phyloP scores from a whole-genome alignment of 495 filamentous ascomycete genomes.

The Cercophora scortea region DNA sequence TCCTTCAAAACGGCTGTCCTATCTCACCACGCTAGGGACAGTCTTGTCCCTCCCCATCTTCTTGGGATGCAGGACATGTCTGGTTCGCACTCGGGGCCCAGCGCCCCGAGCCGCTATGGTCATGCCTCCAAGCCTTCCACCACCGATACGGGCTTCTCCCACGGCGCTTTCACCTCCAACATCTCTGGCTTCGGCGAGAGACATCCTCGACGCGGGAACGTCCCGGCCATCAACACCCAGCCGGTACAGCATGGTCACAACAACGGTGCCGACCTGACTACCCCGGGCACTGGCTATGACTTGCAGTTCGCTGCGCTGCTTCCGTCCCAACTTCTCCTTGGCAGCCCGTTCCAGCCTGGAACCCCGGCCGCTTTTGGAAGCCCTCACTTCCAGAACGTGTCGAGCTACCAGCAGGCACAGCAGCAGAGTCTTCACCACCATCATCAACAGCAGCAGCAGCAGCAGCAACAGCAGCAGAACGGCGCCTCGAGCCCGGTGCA shows the following conservation, averaged over 20 bases:
- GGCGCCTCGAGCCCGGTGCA: slow-evolving; percentile 42
- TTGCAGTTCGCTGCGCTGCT: slow-evolving; percentile 98
- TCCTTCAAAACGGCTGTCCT: slow-evolving; percentile 64
- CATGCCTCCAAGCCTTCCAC: slow-evolving; percentile 66
- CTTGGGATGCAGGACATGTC: slow-evolving; percentile 84
- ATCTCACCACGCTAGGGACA: slow-evolving; percentile 62
- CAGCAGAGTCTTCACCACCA: slow-evolving; percentile 37
- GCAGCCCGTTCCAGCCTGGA: slow-evolving; percentile 93
- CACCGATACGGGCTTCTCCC: slow-evolving; percentile 81
- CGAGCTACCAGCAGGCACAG: slow-evolving; percentile 64
- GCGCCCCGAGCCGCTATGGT: slow-evolving; percentile 51
- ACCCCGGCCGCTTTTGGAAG: slow-evolving; percentile 84
- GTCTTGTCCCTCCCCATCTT: slow-evolving; percentile 67
- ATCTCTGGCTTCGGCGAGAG: slow-evolving; percentile 73
- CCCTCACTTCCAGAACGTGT: slow-evolving; percentile 82
- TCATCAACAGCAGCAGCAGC: slow-evolving; percentile 44
- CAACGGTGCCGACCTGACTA: slow-evolving; percentile 66
- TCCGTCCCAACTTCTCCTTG: slow-evolving; percentile 87
- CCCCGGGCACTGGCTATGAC: slow-evolving; percentile 81
- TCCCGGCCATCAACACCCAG: slow-evolving; percentile 87
- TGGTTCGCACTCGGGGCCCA: slow-evolving; percentile 49
- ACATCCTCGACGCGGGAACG: slow-evolving; percentile 72
- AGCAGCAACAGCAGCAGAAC: slow-evolving; percentile 51
- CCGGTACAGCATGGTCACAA: slow-evolving; percentile 31
- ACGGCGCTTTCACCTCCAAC: slow-evolving; percentile 82